Evolutionary conservation across 1,139 yeast species (phyloP), one percentile per base, ranked within the genome.

Genomic region (Fermentozyma sake): DNA sequence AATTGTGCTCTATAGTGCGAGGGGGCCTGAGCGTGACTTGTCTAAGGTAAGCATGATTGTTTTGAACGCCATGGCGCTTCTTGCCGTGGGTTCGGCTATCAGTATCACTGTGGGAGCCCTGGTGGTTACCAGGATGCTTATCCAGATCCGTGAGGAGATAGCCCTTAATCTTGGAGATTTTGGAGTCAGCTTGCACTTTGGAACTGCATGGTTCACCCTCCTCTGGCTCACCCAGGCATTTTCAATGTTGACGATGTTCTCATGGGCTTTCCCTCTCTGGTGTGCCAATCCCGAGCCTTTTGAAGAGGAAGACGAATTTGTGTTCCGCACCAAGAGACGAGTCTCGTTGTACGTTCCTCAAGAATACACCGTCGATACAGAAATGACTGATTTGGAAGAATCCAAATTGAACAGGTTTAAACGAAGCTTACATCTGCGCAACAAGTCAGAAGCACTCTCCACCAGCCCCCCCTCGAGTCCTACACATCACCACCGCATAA

Each of bases 191-290:
- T 42, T 71, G 29, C 55, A 55, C 27, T 31, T 58, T 18, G 79
- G 80, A 0, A 22, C 26, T 0, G 34, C 44, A 0, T 74, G 73
- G 69, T 61, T 70, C 31, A 31, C 53, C 21, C 20, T 71, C n/a
- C 36, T 61, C 9, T 68, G 76, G 75, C 12, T 52, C 2, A 37
- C 55, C 2, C 48, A 57, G 20, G 49, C 37, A 0, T 32, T 54
- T 7, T 27, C 61, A 0, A 15, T 33, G 6, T 14, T 44, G 14
- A 26, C 44, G n/a, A 38, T 38, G 35, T 26, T 59, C 3, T 24
- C 69, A 3, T 66, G 73, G 72, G 55, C 51, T 4, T 58, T 66
- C 3, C 69, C 72, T 1, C 35, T 59, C 10, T 68, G 72, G 72
- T 66, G 68, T 43, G 61, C 68, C 9, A 63, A 65, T 34, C 70